These are phyloP conservation scores for Mallotus nudiflorus DNA, from an alignment of 345 rosid genomes.

Conservation along the genomic window DNA sequence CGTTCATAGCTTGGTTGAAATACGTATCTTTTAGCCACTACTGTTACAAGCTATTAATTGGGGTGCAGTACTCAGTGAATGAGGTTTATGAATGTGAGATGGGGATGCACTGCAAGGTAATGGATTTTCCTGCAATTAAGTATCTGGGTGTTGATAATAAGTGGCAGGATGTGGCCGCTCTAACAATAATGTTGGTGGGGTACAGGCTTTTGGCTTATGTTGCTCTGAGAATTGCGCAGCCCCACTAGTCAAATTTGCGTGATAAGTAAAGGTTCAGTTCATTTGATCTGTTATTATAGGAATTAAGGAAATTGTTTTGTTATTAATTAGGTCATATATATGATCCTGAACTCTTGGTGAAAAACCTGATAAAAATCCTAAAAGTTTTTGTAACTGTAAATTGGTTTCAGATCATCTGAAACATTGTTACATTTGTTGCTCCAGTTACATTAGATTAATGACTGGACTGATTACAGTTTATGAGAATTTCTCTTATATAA, in stretches of 20 bases:
- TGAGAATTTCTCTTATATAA: neutral
- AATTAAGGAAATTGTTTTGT: neutral
- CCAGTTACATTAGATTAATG: too few species aligned
- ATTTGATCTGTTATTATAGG: conserved; percentile 9
- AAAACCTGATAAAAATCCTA: neutral
- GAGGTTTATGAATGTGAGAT: conserved; percentile 65
- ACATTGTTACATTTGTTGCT: conserved; percentile 5
- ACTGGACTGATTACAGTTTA: neutral
- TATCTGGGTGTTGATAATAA: conserved; percentile 43
- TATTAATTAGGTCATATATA: neutral
- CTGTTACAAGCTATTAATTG: conserved; percentile 82
- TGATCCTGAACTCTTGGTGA: conserved; percentile 11
- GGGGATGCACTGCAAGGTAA: conserved; percentile 56
- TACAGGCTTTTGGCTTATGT: conserved; percentile 80
- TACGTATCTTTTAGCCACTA: conserved; percentile 81
- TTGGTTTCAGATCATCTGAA: conserved; percentile 13
- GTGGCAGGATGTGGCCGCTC: conserved; percentile 64
- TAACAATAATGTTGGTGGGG: conserved; percentile 65
- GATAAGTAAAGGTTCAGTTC: conserved; percentile 7
- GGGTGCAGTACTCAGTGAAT: conserved; percentile 61
- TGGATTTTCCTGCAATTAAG: conserved; percentile 72
- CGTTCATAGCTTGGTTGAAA: conserved; percentile 86
- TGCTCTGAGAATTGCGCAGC: conserved; percentile 51
- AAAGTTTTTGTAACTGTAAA: neutral
- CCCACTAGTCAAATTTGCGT: conserved; percentile 30